Evolutionary conservation across 2,329 filamentous ascomycete species (phyloP).

Genomic region (Aspergillus alliaceus): DNA sequence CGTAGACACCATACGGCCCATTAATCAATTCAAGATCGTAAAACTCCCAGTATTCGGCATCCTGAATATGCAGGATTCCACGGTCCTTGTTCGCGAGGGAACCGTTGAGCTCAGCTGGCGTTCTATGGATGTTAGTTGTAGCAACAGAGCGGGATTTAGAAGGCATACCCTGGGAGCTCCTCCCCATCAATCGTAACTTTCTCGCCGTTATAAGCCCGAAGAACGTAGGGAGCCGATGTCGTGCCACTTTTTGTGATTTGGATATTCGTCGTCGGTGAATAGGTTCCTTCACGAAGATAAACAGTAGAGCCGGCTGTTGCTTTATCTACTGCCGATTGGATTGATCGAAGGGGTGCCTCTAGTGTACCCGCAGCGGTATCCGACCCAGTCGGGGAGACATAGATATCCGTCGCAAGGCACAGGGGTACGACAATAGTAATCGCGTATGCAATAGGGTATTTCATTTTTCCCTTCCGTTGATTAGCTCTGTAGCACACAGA

Average conservation of each 20-base stretch:
- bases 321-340: conserved; percentile 15
- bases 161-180: conserved; percentile 10
- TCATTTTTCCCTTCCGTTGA: not conserved
- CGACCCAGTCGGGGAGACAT: conserved; percentile 16
- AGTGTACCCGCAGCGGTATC: conserved; percentile 10
- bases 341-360: conserved; percentile 11
- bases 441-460: not conserved
- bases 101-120: conserved; percentile 9
- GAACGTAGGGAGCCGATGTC: conserved; percentile 6
- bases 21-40: conserved; percentile 18
- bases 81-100: conserved; percentile 14
- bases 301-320: conserved; percentile 13
- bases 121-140: conserved; percentile 2
- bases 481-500: not conserved
- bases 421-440: not conserved
- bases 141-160: not conserved
- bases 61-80: conserved; percentile 17
- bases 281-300: conserved; percentile 16
- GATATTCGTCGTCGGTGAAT: conserved; percentile 15
- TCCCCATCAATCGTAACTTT: conserved; percentile 17
- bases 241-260: conserved; percentile 18
- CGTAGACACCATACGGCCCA: conserved; percentile 18
- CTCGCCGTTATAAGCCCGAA: conserved; percentile 14
- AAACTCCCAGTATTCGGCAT: conserved; percentile 19
- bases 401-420: conserved; percentile 10